Base-by-base conservation (phyloP, 495 filamentous ascomycete species). In the Xylaria castorea region DNA sequence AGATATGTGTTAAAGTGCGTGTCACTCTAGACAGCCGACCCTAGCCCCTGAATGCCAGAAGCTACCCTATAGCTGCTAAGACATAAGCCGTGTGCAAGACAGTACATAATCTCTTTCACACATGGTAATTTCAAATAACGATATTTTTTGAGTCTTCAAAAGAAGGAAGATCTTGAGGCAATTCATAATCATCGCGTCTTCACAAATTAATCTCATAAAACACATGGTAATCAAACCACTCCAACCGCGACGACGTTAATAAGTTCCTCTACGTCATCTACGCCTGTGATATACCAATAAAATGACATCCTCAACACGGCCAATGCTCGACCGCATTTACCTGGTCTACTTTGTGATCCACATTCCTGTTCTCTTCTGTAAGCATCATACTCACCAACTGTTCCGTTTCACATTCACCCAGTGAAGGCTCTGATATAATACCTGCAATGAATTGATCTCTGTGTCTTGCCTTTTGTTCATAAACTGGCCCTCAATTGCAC, bases 261-360 rank as follows among this genome's bases (percentile, higher is more conserved):
- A 53, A 0, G 2, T 12, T 20, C 5, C 0, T n/a, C 1, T 27
- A 40, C 18, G 7, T 3, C 20, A 34, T 44, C 2, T 14, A 0
- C 61, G 11, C 38, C n/a, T 6, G 9, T 14, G n/a, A n/a, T 36
- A 20, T 22, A 50, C 5, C 18, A 25, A 36, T n/a, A 46, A 53
- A 65, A 85, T 83, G 82, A 44, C 80, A 14, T 76, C 79, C 5
- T 78, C 81, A 38, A 75, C 64, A 48, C 75, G 72, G 22, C 75
- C 79, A 20, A 80, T 80, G 75, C 76, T 77, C 16, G 85, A 88
- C 74, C 81, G 91, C 30, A 69, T 88, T 40, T 94, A 94, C 83
- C 85, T 94, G 44, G 76, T 85, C 32, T 93, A 93, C 84, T 94
- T 94, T 78, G 72, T 83, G 71, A 86, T 90, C 36, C 90, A 92